These are phyloP conservation scores for Paecilomyces variotii DNA, from an alignment of 2,329 filamentous ascomycete genomes.

Conservation along the genomic window DNA sequence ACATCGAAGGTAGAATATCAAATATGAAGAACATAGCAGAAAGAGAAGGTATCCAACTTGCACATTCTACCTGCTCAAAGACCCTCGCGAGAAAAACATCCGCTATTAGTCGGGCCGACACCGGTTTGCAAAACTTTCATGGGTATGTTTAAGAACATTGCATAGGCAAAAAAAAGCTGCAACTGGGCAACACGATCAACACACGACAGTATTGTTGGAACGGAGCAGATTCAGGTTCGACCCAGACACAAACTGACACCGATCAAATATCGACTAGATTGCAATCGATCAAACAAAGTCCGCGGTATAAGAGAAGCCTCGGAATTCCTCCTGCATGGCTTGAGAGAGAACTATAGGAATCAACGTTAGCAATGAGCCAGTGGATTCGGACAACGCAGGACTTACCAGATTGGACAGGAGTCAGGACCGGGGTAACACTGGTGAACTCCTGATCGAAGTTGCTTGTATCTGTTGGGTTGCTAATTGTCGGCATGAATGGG, in stretches of 20 bases:
- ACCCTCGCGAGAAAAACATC: neutral
- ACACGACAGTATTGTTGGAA: neutral
- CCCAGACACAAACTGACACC: slow-evolving; percentile 3
- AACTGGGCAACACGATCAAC: slow-evolving; percentile 1
- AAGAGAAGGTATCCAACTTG: slow-evolving; percentile 2
- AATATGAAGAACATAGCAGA: neutral
- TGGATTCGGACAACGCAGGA: slow-evolving; percentile 12
- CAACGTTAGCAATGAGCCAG: slow-evolving; percentile 12
- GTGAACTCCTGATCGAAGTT: slow-evolving; percentile 99
- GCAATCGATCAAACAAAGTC: slow-evolving; percentile 64
- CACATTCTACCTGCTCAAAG: slow-evolving; percentile 12
- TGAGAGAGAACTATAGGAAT: slow-evolving; percentile 71
- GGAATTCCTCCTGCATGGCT: slow-evolving; percentile 99
- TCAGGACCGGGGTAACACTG: slow-evolving; percentile 93
- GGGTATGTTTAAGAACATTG: slow-evolving; percentile 19
- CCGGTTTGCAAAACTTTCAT: slow-evolving; percentile 18
- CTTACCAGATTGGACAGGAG: slow-evolving; percentile 93
- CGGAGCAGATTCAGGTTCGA: neutral
- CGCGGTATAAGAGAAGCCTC: slow-evolving; percentile 93
- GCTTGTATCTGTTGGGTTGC: slow-evolving; percentile 92
- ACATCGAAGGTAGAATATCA: neutral
- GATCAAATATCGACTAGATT: neutral
- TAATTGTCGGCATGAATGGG: slow-evolving; percentile 84
- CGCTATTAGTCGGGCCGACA: slow-evolving; percentile 5
- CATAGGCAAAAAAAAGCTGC: slow-evolving; percentile 10